Conservation (phyloP, 371 early-diverging fungal genomes). For the Rhizomucor pusillus region DNA sequence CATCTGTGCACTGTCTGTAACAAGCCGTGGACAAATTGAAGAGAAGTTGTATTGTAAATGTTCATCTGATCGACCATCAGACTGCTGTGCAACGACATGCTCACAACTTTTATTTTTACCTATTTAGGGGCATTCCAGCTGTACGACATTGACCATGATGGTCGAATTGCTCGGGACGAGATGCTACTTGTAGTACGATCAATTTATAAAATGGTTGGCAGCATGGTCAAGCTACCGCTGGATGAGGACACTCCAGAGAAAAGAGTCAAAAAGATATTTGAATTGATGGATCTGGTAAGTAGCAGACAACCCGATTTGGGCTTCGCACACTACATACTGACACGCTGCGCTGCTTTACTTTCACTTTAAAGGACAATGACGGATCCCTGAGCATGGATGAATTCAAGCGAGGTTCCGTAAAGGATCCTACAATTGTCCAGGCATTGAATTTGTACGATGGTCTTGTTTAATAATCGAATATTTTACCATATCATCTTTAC, state of each 20-base stretch:
- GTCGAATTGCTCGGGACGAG: constrained; percentile 84
- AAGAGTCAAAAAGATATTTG: constrained; percentile 88
- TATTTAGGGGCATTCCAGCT: constrained; percentile 58
- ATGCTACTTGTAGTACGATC: constrained; percentile 90
- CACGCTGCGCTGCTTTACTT: not conserved
- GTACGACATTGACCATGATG: constrained; percentile 92
- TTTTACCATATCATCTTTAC: too few species aligned
- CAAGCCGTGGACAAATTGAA: constrained; percentile 82
- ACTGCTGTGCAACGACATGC: too few species aligned
- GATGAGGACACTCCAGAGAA: constrained; percentile 94
- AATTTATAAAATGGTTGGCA: constrained; percentile 93
- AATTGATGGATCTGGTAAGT: constrained; percentile 79
- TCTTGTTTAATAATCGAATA: constrained; percentile 50
- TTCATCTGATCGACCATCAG: not conserved
- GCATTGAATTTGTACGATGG: constrained; percentile 88
- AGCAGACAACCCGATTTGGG: too few species aligned
- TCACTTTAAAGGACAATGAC: constrained; percentile 64
- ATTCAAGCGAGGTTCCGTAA: constrained; percentile 86
- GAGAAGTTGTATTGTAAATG: constrained; percentile 80
- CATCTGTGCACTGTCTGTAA: constrained; percentile 82
- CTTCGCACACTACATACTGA: too few species aligned
- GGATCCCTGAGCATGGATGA: constrained; percentile 78
- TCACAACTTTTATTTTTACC: not conserved
- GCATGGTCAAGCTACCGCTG: constrained; percentile 83
- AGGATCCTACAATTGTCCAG: constrained; percentile 87